Conservation (phyloP, 2,329 filamentous ascomycete species). For the Talaromyces sp. region DNA sequence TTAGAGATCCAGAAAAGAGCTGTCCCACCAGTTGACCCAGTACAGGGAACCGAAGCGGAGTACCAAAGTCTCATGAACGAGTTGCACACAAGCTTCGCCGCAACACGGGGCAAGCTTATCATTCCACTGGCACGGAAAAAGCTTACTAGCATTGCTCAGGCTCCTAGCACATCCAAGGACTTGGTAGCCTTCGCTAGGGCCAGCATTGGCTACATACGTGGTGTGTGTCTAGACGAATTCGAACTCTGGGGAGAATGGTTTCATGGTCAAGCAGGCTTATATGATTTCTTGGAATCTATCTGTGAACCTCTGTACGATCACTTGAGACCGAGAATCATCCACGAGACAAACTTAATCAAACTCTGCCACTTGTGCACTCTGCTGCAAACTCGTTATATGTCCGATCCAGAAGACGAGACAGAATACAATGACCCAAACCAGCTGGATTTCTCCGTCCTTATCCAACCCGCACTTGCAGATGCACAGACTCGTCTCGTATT, state of each 20-base stretch:
- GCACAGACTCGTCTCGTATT: conserved; percentile 66
- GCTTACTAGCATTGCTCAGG: conserved; percentile 52
- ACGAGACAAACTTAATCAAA: conserved; percentile 63
- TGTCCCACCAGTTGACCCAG: conserved; percentile 57
- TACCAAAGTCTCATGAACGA: conserved; percentile 65
- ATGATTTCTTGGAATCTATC: conserved; percentile 64
- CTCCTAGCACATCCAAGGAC: conserved; percentile 59
- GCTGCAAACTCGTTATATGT: conserved; percentile 63
- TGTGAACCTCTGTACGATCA: conserved; percentile 67
- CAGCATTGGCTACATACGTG: conserved; percentile 63
- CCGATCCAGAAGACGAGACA: conserved; percentile 54
- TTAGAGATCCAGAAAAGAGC: conserved; percentile 66
- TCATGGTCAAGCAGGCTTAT: conserved; percentile 58
- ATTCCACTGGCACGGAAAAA: conserved; percentile 62
- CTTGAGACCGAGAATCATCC: conserved; percentile 62
- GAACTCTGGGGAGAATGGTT: conserved; percentile 67
- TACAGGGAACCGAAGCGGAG: conserved; percentile 58
- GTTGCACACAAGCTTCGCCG: conserved; percentile 61
- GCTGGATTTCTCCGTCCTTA: conserved; percentile 60
- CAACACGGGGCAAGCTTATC: conserved; percentile 57
- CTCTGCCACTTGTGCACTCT: conserved; percentile 65
- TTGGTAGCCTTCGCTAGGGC: conserved; percentile 63
- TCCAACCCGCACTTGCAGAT: conserved; percentile 64
- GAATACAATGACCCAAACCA: conserved; percentile 50
- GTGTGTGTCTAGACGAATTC: conserved; percentile 64